Evolutionary conservation across 495 filamentous ascomycete genomes (phyloP).

Genomic region (Penicillium herquei): DNA sequence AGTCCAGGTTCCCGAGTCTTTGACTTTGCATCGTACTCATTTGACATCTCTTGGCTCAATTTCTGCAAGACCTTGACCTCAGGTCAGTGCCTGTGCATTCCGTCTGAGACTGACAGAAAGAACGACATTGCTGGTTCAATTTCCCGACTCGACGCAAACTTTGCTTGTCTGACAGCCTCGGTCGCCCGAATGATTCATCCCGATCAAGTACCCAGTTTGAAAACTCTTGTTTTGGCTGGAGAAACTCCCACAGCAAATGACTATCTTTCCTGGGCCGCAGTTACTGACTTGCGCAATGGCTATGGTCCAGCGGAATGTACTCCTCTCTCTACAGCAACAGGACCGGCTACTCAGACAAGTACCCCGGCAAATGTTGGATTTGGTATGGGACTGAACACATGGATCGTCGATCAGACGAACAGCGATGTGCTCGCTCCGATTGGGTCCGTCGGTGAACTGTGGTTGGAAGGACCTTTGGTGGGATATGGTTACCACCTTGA

Average conservation of each 20-base stretch:
- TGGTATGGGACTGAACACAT: no score
- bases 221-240: background rate
- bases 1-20: constrained; percentile 13
- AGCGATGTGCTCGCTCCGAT: no score
- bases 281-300: no score
- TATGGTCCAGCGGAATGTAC: no score
- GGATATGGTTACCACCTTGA: constrained; percentile 47
- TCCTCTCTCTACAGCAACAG: no score
- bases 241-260: background rate
- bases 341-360: no score
- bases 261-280: no score
- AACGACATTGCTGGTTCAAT: constrained; percentile 17
- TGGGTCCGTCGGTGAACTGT: constrained; percentile 55
- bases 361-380: no score
- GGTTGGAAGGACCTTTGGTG: constrained; percentile 52
- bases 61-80: constrained; percentile 15
- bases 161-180: background rate
- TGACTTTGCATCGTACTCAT: constrained; percentile 34
- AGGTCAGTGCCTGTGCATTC: constrained; percentile 30
- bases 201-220: background rate
- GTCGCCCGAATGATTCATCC: background rate
- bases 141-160: background rate
- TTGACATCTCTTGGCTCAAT: constrained; percentile 22
- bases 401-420: no score
- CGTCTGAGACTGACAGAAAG: constrained; percentile 18